Evolutionary conservation across 768 basidiomycete genomes (phyloP).

Genomic region (Panaeolus cyanescens): DNA sequence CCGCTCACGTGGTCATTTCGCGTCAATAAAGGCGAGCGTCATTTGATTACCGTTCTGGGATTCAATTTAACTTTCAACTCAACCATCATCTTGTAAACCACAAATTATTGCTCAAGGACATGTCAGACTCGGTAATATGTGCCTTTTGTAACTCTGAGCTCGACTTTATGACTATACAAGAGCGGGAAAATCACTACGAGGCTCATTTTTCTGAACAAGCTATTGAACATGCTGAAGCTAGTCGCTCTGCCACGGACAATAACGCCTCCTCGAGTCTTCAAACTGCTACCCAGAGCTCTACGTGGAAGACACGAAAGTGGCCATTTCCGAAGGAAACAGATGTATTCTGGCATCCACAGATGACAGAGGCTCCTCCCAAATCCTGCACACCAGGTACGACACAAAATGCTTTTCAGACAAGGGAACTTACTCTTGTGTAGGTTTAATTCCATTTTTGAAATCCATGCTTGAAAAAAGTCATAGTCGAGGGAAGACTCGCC

Average conservation of each 20-base stretch:
- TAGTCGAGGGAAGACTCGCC: slow-evolving; percentile 45
- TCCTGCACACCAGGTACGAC: slow-evolving; percentile 66
- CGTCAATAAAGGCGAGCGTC: slow-evolving; percentile 8
- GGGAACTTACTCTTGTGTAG: slow-evolving; percentile 31
- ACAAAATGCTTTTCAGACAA: not conserved
- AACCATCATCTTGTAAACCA: not conserved
- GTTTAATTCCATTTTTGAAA: slow-evolving; percentile 64
- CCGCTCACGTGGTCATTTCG: slow-evolving; percentile 30
- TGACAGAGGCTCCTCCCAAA: slow-evolving; percentile 38
- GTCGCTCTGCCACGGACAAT: not conserved
- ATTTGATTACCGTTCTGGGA: slow-evolving; percentile 9
- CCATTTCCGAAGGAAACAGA: slow-evolving; percentile 37
- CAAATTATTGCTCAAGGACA: not conserved
- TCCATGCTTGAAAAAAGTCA: slow-evolving; percentile 51
- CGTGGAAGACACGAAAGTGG: slow-evolving; percentile 15
- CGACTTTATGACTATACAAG: slow-evolving; percentile 28
- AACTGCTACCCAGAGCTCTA: not conserved
- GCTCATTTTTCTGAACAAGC: slow-evolving; percentile 38
- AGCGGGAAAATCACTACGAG: slow-evolving; percentile 60
- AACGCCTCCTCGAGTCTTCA: not conserved
- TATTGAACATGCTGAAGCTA: not conserved
- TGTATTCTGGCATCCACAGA: slow-evolving; percentile 65
- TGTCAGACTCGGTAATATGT: slow-evolving; percentile 33
- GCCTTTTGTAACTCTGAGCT: slow-evolving; percentile 53
- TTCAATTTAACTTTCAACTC: not conserved